Conservation (phyloP, 805 yeast genomes). For the Yarrowia sp. region DNA sequence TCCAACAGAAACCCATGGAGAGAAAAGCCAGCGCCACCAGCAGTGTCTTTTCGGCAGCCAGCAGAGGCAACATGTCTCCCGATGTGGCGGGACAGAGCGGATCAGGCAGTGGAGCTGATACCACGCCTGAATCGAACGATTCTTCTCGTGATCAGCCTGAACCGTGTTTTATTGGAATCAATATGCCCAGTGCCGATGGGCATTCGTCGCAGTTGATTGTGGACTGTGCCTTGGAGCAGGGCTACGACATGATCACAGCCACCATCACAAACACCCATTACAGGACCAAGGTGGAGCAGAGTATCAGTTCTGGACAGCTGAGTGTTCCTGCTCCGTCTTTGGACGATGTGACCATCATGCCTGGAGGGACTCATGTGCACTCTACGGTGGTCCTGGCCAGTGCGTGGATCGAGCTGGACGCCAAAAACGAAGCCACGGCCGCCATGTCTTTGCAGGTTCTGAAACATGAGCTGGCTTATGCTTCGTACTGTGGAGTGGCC, state of each 20-base stretch:
- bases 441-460: constrained; percentile 64
- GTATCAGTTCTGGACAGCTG: constrained; percentile 5
- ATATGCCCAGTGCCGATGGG: constrained; percentile 49
- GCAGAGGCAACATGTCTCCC: neutral
- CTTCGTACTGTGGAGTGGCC: constrained; percentile 63
- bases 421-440: constrained; percentile 57
- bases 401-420: constrained; percentile 74
- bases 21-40: constrained; percentile 24
- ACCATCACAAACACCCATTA: constrained; percentile 60
- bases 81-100: constrained; percentile 1
- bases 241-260: constrained; percentile 61
- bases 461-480: constrained; percentile 64
- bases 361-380: constrained; percentile 53
- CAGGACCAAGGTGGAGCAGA: constrained; percentile 40
- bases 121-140: constrained; percentile 5
- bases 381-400: constrained; percentile 64
- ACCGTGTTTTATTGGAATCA: constrained; percentile 48
- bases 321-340: constrained; percentile 54
- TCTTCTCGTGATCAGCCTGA: neutral
- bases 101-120: constrained; percentile 9
- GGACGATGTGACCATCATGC: constrained; percentile 54
- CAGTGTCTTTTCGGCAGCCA: constrained; percentile 16
- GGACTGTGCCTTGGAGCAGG: constrained; percentile 50
- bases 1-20: constrained; percentile 1
- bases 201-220: constrained; percentile 46